Base-by-base conservation (phyloP, 2,329 filamentous ascomycete genomes). In the Juglanconis sp. region DNA sequence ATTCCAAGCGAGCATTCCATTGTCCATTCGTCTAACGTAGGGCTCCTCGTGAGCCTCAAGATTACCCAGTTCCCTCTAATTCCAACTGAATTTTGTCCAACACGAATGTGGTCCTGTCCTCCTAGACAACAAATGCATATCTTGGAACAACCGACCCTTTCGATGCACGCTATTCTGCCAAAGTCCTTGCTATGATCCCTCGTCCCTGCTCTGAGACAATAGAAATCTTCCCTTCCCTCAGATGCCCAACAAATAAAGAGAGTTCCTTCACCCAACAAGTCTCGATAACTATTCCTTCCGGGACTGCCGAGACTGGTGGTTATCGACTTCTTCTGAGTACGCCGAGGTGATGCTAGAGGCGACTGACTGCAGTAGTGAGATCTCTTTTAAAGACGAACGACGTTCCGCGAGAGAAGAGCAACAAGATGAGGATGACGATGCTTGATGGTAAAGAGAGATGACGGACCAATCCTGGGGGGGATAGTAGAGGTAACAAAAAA, bases 371-470 rank as follows among this genome's bases (percentile, higher is more conserved):
- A 51, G 30, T 36, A 46, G 38, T 51, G 17, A 35, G 35, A 50
- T 57, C 35, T 46, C 55, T 44, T 46, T 30, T 15, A 42, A n/a
- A 24, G 46, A 24, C 13, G 35, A 40, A 46, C 48, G 35, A 35
- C 11, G 48, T 30, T 44, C 38, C 13, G 38, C 38, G n/a, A 5
- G 36, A 42, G 55, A 46, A 34, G 47, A 51, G 38, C 24, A 15
- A 24, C 17, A 31, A 2, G 46, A 31, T 30, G 46, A 31, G 24
- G 17, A 11, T 48, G 31, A 13, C 10, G 47, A 46, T 57, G 48
- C 55, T 57, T 57, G 55, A n/a, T 57, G 42, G 36, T 51, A 57
- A 44, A 57, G 55, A 44, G 48, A 57, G 15, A 57, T 57, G 48
- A 10, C 47, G 17, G 55, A 57, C 24, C 17, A 30, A 15, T 57